Conservation (phyloP, 169 alveolate genomes). For the Nephromyces sp. region DNA sequence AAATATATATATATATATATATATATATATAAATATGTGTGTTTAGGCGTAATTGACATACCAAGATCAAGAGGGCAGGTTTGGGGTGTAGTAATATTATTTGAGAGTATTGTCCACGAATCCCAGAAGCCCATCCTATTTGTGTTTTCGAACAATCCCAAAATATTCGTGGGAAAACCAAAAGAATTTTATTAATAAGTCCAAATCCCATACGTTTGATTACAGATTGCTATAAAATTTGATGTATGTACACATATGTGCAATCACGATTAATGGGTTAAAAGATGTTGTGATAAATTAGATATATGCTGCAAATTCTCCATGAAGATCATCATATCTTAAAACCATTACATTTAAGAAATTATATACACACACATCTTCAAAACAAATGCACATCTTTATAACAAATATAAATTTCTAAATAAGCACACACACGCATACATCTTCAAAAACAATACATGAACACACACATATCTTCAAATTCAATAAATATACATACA, state of each 20-base stretch:
- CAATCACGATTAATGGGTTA: too few relatives aligned
- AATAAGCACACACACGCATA: too few relatives aligned
- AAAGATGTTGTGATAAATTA: too few relatives aligned
- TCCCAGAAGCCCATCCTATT: conserved; percentile 19
- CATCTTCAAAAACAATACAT: too few relatives aligned
- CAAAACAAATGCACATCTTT: too few relatives aligned
- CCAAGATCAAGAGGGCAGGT: conserved; percentile 12
- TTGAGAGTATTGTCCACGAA: conserved; percentile 18
- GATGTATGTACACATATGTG: too few relatives aligned
- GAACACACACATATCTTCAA: too few relatives aligned
- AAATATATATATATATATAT: neutral
- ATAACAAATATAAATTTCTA: too few relatives aligned
- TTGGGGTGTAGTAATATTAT: conserved; percentile 28
- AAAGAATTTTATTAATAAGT: neutral
- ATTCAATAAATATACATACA: too few relatives aligned
- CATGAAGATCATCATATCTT: too few relatives aligned
- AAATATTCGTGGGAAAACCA: neutral
- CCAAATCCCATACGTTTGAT: neutral
- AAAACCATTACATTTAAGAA: neutral
- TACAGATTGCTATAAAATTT: neutral
- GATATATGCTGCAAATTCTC: too few relatives aligned
- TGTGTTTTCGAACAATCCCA: conserved; percentile 1
- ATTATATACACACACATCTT: neutral
- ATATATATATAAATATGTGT: neutral
- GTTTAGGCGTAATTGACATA: neutral